phyloP scores from a whole-genome alignment of 768 basidiomycete species.

The Russula abietina region DNA sequence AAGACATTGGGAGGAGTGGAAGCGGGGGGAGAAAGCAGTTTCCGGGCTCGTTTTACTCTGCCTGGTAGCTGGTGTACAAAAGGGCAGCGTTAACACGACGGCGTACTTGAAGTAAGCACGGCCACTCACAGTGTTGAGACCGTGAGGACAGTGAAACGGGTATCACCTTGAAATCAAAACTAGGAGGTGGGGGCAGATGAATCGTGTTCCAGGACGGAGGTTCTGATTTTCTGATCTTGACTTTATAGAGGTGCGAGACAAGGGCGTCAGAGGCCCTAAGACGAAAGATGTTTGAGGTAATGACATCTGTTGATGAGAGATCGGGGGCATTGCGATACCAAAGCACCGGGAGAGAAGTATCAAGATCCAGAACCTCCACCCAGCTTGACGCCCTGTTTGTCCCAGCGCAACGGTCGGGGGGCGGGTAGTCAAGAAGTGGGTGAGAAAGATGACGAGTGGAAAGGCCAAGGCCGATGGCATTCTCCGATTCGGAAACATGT shows the following conservation, averaged over 20 bases:
- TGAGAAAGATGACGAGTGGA: neutral
- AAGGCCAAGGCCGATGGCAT: neutral
- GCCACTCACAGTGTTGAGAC: neutral
- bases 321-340: neutral
- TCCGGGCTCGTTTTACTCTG: neutral
- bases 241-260: slow-evolving; percentile 4
- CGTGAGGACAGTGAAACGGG: neutral
- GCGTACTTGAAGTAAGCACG: neutral
- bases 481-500: neutral
- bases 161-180: neutral
- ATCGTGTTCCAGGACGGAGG: neutral
- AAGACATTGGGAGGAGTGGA: neutral
- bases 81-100: neutral
- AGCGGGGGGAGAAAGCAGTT: neutral
- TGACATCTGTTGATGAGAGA: slow-evolving; percentile 3
- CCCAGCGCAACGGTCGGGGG: neutral
- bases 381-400: neutral
- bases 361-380: neutral
- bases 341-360: neutral
- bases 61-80: neutral
- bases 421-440: neutral
- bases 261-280: neutral
- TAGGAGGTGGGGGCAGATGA: neutral
- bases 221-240: slow-evolving; percentile 17
- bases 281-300: neutral